phyloP scores from a whole-genome alignment of 257 asterid genomes.

The Orobanche coerulescens region DNA sequence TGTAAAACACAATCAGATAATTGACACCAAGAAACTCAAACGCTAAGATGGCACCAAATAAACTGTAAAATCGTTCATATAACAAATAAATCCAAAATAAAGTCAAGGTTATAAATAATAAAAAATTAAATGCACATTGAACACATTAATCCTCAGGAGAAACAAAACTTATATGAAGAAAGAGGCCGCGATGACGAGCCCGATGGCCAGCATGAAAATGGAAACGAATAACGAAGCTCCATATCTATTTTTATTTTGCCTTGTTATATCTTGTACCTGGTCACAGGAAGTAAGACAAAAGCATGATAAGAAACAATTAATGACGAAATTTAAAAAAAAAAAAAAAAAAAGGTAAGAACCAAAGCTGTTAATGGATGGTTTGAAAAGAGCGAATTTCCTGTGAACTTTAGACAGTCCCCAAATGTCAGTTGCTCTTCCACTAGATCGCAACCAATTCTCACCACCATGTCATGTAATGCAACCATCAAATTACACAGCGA shows the following conservation, averaged over 20 bases:
- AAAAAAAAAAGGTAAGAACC: background rate
- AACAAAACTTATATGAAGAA: constrained; percentile 55
- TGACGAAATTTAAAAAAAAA: background rate
- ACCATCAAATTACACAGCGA: background rate
- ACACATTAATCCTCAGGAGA: background rate
- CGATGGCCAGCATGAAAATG: no score
- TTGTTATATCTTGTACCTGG: background rate
- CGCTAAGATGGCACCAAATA: no score
- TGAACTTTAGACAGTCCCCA: background rate
- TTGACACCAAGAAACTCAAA: background rate
- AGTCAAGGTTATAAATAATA: background rate
- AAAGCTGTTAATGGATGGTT: no score
- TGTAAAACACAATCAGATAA: constrained; percentile 8
- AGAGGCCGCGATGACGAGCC: no score
- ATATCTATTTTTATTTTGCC: background rate
- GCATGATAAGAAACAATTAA: background rate
- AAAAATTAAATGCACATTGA: background rate
- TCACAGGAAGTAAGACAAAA: background rate
- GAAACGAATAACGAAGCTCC: background rate
- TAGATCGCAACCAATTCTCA: background rate
- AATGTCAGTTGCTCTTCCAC: background rate
- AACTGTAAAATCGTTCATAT: background rate
- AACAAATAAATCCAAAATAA: constrained; percentile 16
- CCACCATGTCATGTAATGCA: background rate
- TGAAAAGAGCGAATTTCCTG: no score